phyloP scores from a whole-genome alignment of 1,139 yeast species.

The Suhomyces bokatorum region DNA sequence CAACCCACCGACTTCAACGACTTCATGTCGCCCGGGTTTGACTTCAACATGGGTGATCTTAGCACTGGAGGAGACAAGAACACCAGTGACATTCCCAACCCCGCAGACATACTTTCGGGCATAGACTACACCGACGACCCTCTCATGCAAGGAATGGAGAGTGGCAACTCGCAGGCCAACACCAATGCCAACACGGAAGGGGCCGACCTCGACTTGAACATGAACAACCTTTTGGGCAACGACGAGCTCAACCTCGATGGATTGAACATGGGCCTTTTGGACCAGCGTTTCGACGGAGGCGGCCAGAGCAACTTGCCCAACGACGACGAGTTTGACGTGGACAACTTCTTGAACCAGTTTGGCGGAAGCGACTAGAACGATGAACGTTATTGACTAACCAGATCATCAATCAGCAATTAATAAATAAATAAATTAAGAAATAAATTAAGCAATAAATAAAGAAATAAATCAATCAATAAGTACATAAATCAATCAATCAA shows the following conservation, averaged over 20 bases:
- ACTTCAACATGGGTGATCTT: constrained; percentile 31
- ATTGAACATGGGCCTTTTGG: constrained; percentile 44
- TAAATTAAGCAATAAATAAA: too few species aligned
- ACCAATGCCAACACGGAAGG: constrained; percentile 2
- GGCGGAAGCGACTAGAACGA: constrained; percentile 24
- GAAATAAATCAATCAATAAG: too few species aligned
- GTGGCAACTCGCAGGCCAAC: constrained; percentile 2
- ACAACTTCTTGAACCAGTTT: constrained; percentile 48
- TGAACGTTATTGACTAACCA: constrained; percentile 4
- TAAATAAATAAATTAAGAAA: too few species aligned
- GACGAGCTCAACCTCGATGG: constrained; percentile 49
- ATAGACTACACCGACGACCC: constrained; percentile 29
- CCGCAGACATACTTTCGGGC: constrained; percentile 40
- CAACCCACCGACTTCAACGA: constrained; percentile 17
- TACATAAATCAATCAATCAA: too few species aligned
- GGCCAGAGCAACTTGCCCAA: constrained; percentile 25
- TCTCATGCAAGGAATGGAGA: constrained; percentile 6
- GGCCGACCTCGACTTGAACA: constrained; percentile 35
- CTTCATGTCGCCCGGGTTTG: constrained; percentile 32
- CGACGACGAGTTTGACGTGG: constrained; percentile 48
- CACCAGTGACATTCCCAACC: constrained; percentile 34
- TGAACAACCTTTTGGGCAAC: constrained; percentile 43
- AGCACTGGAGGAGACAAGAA: constrained; percentile 13
- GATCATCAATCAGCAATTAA: background rate
- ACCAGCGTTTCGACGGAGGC: constrained; percentile 32